phyloP scores from a whole-genome alignment of 768 basidiomycete species.

The Vararia minispora region DNA sequence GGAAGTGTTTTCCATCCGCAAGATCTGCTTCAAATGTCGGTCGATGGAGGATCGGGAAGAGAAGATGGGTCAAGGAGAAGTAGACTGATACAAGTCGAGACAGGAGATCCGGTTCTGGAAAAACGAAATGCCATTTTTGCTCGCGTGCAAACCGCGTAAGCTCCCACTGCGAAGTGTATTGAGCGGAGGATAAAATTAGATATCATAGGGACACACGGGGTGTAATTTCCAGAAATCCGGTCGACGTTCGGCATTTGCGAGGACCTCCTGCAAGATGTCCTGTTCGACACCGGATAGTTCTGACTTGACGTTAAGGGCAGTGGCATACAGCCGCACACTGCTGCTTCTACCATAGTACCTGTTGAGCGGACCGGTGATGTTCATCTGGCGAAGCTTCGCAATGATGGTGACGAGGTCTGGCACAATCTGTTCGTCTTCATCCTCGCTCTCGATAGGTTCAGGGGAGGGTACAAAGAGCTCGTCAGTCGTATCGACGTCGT shows the following conservation, averaged over 20 bases:
- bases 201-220: constrained; percentile 23
- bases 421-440: constrained; percentile 7
- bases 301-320: constrained; percentile 27
- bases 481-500: too few species aligned
- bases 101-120: constrained; percentile 25
- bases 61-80: constrained; percentile 29
- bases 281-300: constrained; percentile 21
- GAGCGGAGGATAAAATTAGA: background rate
- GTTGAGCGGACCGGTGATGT: constrained; percentile 17
- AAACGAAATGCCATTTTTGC: constrained; percentile 8
- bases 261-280: constrained; percentile 3
- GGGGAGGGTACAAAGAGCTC: too few species aligned
- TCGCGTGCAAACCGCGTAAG: background rate
- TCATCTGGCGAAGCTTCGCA: constrained; percentile 16
- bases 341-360: constrained; percentile 30
- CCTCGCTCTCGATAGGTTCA: too few species aligned
- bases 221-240: constrained; percentile 38
- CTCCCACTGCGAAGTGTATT: background rate
- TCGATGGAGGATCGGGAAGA: constrained; percentile 35
- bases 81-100: constrained; percentile 32
- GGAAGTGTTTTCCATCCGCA: constrained; percentile 25
- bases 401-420: too few species aligned
- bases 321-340: constrained; percentile 28
- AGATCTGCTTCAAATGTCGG: constrained; percentile 32
- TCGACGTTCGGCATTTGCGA: constrained; percentile 22